Evolutionary conservation across 2,329 filamentous ascomycete genomes (phyloP).

Genomic region (Fusarium sp.): DNA sequence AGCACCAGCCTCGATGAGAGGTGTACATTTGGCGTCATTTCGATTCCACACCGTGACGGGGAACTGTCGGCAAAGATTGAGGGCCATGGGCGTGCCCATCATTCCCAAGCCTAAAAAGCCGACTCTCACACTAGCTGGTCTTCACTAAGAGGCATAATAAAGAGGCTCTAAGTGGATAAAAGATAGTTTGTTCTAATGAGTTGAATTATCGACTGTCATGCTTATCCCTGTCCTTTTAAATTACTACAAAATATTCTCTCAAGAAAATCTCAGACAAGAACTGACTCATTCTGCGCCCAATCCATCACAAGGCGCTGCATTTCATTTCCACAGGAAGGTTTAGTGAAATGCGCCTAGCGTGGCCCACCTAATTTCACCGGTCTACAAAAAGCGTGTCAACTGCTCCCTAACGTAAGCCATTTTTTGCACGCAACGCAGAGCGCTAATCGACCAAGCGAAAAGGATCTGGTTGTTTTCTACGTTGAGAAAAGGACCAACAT

Average conservation of each 20-base stretch:
- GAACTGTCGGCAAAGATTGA: background rate
- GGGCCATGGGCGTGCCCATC: background rate
- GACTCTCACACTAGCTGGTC: background rate
- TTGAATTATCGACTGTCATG: fast-evolving
- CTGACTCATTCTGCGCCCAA: background rate
- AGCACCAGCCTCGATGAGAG: background rate
- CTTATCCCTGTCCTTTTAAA: fast-evolving
- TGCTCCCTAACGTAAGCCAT: too few relatives aligned
- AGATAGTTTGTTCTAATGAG: fast-evolving
- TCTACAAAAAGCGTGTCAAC: too few relatives aligned
- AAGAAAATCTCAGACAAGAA: too few relatives aligned
- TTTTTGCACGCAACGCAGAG: too few relatives aligned
- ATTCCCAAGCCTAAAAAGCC: background rate
- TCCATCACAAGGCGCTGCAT: fast-evolving
- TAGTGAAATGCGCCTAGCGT: too few relatives aligned
- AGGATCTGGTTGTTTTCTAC: too few relatives aligned
- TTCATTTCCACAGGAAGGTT: too few relatives aligned
- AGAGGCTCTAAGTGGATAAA: fast-evolving
- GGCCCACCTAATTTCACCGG: too few relatives aligned
- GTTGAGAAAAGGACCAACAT: too few relatives aligned
- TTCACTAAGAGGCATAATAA: fast-evolving
- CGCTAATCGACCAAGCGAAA: too few relatives aligned
- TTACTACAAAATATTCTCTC: fast-evolving
- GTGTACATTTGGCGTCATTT: fast-evolving
- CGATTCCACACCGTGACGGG: background rate